Conservation (phyloP, 192 early-diverging fungal genomes). For the Linnemannia exigua region DNA sequence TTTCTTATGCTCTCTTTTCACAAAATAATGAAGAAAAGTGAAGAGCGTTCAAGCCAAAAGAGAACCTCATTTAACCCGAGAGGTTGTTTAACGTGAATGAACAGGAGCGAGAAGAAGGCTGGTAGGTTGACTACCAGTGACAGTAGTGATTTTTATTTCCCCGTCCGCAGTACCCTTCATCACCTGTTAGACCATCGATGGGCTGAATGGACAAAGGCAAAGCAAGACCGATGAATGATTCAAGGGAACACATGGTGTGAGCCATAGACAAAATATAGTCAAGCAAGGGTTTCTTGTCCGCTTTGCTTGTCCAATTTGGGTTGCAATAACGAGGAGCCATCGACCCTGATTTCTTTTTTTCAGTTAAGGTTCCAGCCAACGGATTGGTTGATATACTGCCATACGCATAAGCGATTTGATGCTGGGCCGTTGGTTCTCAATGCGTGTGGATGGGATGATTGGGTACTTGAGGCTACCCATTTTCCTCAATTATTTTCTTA, state of each 20-base stretch:
- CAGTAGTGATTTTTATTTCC: no score
- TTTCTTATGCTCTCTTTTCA: neutral
- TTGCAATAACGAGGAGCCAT: no score
- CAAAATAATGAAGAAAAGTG: neutral
- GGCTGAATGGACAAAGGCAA: no score
- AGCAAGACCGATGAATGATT: neutral
- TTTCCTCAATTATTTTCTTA: neutral
- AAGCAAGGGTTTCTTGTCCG: neutral
- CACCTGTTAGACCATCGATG: no score
- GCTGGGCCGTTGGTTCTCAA: neutral
- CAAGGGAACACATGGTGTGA: neutral
- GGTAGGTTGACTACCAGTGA: no score
- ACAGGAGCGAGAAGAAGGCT: no score
- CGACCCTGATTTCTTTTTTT: no score
- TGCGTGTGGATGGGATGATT: neutral
- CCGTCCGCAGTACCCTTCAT: no score
- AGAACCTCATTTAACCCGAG: no score
- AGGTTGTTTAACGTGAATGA: no score
- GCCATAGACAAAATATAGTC: neutral
- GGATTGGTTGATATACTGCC: neutral
- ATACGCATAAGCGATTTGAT: neutral
- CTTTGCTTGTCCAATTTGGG: neutral
- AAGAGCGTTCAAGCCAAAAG: no score
- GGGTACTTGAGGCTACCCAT: neutral
- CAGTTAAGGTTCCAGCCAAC: neutral